These are phyloP conservation scores for Ganoderma multipileum DNA, from an alignment of 1,284 basidiomycete genomes.

Conservation along the genomic window DNA sequence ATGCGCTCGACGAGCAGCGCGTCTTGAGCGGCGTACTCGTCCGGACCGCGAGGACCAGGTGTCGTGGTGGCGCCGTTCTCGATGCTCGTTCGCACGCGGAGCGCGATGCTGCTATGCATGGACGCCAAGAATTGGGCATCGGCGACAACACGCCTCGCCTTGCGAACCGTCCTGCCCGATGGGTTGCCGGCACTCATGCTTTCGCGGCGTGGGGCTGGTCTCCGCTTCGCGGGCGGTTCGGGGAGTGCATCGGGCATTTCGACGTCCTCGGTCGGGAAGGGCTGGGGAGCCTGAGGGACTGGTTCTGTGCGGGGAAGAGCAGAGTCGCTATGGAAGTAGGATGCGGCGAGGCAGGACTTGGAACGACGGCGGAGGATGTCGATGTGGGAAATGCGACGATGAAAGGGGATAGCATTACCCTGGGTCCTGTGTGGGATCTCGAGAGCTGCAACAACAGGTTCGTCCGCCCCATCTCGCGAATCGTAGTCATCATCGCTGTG, in stretches of 20 bases:
- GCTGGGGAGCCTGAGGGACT: background rate
- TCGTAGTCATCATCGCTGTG: slow-evolving; percentile 22
- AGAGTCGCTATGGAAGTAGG: slow-evolving; percentile 32
- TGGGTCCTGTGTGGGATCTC: background rate
- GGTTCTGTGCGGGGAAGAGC: background rate
- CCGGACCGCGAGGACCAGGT: slow-evolving; percentile 4
- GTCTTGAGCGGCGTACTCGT: slow-evolving; percentile 37
- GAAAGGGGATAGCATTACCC: slow-evolving; percentile 9
- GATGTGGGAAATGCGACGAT: slow-evolving; percentile 27
- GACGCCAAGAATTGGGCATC: slow-evolving; percentile 50
- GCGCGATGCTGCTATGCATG: slow-evolving; percentile 47
- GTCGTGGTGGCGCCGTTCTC: slow-evolving; percentile 5
- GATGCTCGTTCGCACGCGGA: slow-evolving; percentile 27
- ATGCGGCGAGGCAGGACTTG: slow-evolving; percentile 34
- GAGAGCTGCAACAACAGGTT: slow-evolving; percentile 6
- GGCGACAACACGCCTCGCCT: slow-evolving; percentile 42
- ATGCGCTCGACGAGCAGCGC: slow-evolving; percentile 41
- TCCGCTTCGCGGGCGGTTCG: slow-evolving; percentile 13
- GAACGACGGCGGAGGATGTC: slow-evolving; percentile 34
- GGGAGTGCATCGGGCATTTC: slow-evolving; percentile 10
- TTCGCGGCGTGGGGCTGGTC: slow-evolving; percentile 27
- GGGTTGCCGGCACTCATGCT: slow-evolving; percentile 33
- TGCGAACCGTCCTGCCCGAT: slow-evolving; percentile 42
- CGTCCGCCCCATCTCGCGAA: slow-evolving; percentile 11
- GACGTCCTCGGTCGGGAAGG: slow-evolving; percentile 3